Percentiles rank a stretch among this genome's conserved stretches.
These are phyloP conservation scores for Pseudonectria foliicola DNA, from an alignment of 2,329 filamentous ascomycete species.

Conservation along the genomic window DNA sequence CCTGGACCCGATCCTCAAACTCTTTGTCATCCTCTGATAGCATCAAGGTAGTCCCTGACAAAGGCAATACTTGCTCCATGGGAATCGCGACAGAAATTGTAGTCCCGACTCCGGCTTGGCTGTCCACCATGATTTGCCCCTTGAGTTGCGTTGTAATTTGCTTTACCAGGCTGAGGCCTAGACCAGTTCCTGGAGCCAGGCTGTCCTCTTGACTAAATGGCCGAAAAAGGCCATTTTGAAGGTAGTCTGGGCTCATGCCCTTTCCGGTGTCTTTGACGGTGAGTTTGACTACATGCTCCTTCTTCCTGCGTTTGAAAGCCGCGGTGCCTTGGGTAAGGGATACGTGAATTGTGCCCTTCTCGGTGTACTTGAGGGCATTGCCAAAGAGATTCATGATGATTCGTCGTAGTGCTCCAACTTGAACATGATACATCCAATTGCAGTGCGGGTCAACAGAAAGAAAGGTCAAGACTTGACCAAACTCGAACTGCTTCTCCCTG, in stretches of 20 bases:
- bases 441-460: constrained; percentile 32
- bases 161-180: constrained; percentile 60
- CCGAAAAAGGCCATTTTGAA: constrained; percentile 52
- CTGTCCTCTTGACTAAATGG: constrained; percentile 59
- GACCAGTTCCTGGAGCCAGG: constrained; percentile 52
- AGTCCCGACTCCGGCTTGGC: constrained; percentile 29
- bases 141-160: constrained; percentile 50
- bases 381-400: constrained; percentile 58
- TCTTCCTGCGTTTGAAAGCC: background rate
- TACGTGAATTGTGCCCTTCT: constrained; percentile 24
- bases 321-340: constrained; percentile 16
- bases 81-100: constrained; percentile 28
- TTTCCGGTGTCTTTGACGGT: constrained; percentile 57
- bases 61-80: constrained; percentile 9
- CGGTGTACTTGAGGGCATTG: constrained; percentile 56
- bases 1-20: constrained; percentile 21
- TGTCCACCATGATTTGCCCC: constrained; percentile 53
- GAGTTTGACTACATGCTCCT: constrained; percentile 24
- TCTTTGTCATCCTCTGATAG: constrained; percentile 15
- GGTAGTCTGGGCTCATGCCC: constrained; percentile 57
- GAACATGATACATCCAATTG: constrained; percentile 46
- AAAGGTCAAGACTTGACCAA: constrained; percentile 24
- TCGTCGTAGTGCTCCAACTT: constrained; percentile 43
- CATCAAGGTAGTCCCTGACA: background rate
- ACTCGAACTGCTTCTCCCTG: constrained; percentile 1